Percentiles rank a stretch among this genome's conserved stretches.
These are phyloP conservation scores for Dendrobium huoshanense DNA, from an alignment of 106 monocot genomes.

Conservation along the genomic window DNA sequence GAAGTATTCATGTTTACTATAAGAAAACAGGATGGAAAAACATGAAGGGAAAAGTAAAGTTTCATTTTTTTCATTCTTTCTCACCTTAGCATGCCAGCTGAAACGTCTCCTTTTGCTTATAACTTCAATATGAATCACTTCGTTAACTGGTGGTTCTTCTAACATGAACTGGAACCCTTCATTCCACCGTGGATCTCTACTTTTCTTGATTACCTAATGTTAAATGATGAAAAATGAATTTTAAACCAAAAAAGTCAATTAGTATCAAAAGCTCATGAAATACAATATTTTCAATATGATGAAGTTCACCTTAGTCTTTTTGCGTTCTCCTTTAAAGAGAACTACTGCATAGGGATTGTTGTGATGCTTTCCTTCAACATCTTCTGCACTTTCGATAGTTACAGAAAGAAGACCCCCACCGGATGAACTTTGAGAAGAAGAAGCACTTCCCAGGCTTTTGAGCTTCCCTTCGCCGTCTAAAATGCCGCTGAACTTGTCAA, in stretches of 20 bases:
- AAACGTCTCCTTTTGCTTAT: conserved; percentile 53
- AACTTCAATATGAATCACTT: conserved; percentile 75
- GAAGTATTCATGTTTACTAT: neutral
- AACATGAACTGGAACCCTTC: conserved; percentile 77
- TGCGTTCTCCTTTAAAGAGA: conserved; percentile 60
- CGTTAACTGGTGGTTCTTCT: conserved; percentile 59
- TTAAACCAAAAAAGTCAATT: neutral
- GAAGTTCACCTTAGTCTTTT: conserved; percentile 57
- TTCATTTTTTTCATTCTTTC: neutral
- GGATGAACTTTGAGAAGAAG: neutral
- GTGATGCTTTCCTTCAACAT: conserved; percentile 80
- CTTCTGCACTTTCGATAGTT: conserved; percentile 50
- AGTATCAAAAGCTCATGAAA: neutral
- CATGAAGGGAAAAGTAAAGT: neutral
- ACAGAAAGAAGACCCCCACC: conserved; percentile 51
- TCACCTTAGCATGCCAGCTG: conserved; percentile 43
- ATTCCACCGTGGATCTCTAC: conserved; percentile 74
- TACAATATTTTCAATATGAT: neutral
- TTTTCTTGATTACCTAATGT: conserved; percentile 50
- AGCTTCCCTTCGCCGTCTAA: conserved; percentile 25
- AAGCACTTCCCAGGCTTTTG: conserved; percentile 13
- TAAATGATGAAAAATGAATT: neutral
- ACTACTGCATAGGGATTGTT: conserved; percentile 67
- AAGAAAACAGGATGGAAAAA: neutral
- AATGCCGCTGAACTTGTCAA: conserved; percentile 16